phyloP scores from a whole-genome alignment of 441 rosid species.

The Raphanus hybrid region DNA sequence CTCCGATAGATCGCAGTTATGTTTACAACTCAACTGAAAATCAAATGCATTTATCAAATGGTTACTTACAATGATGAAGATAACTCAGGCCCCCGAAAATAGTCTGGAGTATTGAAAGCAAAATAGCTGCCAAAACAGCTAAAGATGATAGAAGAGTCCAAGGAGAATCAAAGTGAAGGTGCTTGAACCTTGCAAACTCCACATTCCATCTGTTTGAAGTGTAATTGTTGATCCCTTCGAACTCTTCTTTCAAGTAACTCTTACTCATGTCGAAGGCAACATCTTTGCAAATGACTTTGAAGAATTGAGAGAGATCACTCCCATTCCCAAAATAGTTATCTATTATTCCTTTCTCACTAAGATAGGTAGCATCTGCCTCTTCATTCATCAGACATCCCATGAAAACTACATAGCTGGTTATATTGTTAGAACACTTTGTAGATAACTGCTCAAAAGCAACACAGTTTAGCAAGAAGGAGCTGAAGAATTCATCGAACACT shows the following conservation, averaged over 20 bases:
- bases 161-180: conserved; percentile 9
- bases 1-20: too few relatives aligned
- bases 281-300: not conserved
- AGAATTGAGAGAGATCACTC: conserved; percentile 28
- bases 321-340: conserved; percentile 56
- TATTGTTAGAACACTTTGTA: conserved; percentile 41
- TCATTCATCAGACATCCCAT: conserved; percentile 56
- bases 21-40: too few relatives aligned
- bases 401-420: conserved; percentile 58
- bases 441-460: conserved; percentile 68
- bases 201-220: not conserved
- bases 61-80: not conserved
- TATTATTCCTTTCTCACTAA: conserved; percentile 46
- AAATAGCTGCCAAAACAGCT: not conserved
- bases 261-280: not conserved
- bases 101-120: not conserved
- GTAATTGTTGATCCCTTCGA: conserved; percentile 12
- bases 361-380: conserved; percentile 47
- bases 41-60: too few relatives aligned
- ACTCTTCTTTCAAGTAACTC: conserved; percentile 11
- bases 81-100: not conserved
- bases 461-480: conserved; percentile 50
- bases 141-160: conserved; percentile 12
- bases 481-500: conserved; percentile 50
- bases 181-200: conserved; percentile 1